These are phyloP conservation scores for Aulographum hederae DNA, from an alignment of 2,329 filamentous ascomycete genomes.

Conservation along the genomic window DNA sequence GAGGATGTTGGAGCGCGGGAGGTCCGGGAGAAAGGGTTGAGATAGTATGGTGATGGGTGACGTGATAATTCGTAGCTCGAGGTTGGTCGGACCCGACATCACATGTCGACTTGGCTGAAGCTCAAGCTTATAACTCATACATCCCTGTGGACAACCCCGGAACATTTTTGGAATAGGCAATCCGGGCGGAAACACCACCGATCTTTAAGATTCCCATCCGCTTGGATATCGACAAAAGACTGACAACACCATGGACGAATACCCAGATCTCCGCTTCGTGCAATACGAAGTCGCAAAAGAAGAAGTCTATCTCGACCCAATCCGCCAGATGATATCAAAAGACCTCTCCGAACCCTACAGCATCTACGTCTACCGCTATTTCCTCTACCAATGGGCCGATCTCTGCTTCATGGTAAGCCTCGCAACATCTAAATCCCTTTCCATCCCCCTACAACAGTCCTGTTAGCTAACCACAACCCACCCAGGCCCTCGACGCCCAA, in stretches of 20 bases:
- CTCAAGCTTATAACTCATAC: no score
- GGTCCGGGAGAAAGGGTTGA: no score
- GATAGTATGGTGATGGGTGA: no score
- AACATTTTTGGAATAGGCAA: no score
- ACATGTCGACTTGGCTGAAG: no score
- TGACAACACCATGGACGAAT: conserved; percentile 2
- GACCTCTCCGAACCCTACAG: conserved; percentile 97
- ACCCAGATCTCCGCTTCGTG: conserved; percentile 33
- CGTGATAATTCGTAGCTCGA: no score
- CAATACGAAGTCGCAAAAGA: conserved; percentile 42
- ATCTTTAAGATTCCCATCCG: no score
- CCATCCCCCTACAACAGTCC: background rate
- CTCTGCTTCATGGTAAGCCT: conserved; percentile 74
- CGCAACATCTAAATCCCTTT: background rate
- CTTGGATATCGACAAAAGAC: no score
- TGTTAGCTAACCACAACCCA: conserved; percentile 1
- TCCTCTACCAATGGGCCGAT: conserved; percentile 92
- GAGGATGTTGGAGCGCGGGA: background rate
- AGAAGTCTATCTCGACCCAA: conserved; percentile 57
- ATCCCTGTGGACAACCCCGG: no score
- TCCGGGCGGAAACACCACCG: no score
- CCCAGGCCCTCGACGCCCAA: conserved; percentile 15
- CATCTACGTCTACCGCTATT: conserved; percentile 98
- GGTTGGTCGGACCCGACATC: no score
- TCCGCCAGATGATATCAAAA: conserved; percentile 83